Evolutionary conservation across 2,329 filamentous ascomycete genomes (phyloP), one percentile per base, ranked within the genome.

Genomic region (Aspergillus chevalieri): DNA sequence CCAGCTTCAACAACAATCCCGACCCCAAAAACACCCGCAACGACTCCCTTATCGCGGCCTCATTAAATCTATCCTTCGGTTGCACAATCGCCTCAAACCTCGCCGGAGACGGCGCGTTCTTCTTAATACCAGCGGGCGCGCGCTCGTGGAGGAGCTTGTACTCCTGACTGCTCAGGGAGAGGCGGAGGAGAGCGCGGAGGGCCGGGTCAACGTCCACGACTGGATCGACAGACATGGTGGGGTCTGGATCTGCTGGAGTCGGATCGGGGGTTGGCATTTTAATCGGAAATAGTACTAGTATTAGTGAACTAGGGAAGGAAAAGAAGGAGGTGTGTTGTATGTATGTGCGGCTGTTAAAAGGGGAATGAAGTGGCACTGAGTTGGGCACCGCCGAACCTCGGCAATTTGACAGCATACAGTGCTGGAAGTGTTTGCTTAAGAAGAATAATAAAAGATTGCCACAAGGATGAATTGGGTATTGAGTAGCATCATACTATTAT

Each of bases 111-210:
- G 74, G 75, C 2, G 78, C 68, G 53, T 72, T 74, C 54, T 76
- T 78, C 73, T 81, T 70, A 63, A 86, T 68, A 61, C 78, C 69
- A 73, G 76, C 71, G 30, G 66, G 66, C 4, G 87, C 85, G 43
- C 85, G 83, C 52, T 87, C 85, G 69, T 95, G 89, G 15, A 96
- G 80, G 1, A 85, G 75, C 57, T 88, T 85, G 70, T 96, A 96
- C 68, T 96, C 91, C 67, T 85, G 83, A 39, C 89, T 84, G 65
- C 91, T 89, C 47, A 84, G 69, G 50, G 87, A 93, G 71, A 95
- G 91, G 57, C 90, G 85, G 51, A 96, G 78, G 41, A 89, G 85
- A 68, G 93, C 94, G 69, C 88, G 87, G 49, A 94, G 78, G 54
- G 94, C 78, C 4, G 87, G 86, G 57, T 92, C 86, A 52, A 78